Evolutionary conservation across 768 basidiomycete genomes (phyloP), one percentile per base, ranked within the genome.

Genomic region (Trametes maxima): DNA sequence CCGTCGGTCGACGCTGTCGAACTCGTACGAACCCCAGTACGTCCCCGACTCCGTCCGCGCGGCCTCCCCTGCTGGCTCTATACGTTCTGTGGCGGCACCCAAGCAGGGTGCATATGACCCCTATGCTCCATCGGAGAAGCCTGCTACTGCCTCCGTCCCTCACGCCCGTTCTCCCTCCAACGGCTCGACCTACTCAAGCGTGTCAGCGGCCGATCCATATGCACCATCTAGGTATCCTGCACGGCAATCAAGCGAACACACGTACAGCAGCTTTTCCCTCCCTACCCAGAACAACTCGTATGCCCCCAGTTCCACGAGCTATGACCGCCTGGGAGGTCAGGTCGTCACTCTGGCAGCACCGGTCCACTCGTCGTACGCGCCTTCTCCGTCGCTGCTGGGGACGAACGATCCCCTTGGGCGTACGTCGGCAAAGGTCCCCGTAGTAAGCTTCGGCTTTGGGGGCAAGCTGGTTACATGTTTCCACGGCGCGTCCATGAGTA

Each of bases 401-500:
- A 82, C 87, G 7, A 92, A 94, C 67, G 92, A 94, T 70, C 90
- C 91, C 5, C 75, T 94, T 2, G 86, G 88, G 28, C 84, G 92
- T 45, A 86, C 88, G 5, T 79, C 86, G 2, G 84, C 83, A 56
- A 84, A 85, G 39, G 84, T 87, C 10, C 95, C 95, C 0, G 79
- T 97, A 28, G 78, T 95, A 55, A 89, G 86, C 63, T 97, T 98
- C 68, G 96, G 96, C 0, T 95, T 95, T 68, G 94, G 94, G n/a
- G 95, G 95, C 12, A 90, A 89, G 69, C 68, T 98, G 59, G 82
- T 95, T 10, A 88, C 92, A 8, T 95, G 92, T 72, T 97, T 96
- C 78, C 94, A 92, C 66, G 83, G 84, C 11, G 61, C 68, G 33
- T 80, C 84, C 53, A 73, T 89, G 70, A 85, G 79, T 71, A 85